Base-by-base conservation (phyloP, 2,329 filamentous ascomycete genomes). In the Ascochyta rabiei region DNA sequence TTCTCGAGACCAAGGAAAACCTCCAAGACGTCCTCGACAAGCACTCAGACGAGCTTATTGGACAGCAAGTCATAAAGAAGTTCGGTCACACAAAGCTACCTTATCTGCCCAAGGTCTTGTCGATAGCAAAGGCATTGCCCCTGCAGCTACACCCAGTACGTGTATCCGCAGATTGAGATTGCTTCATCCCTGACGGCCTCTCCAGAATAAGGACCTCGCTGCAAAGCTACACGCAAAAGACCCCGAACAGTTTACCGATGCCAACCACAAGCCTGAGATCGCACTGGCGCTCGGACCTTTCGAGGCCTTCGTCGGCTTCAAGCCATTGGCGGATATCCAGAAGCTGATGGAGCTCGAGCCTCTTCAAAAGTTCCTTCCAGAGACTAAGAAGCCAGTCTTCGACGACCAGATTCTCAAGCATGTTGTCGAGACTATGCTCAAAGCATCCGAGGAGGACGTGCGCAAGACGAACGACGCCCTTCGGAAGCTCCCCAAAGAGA, bases 221-320 rank as follows among this genome's bases (percentile, higher is more conserved):
- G 75, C 80, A 8, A 80, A 86, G 63, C 80, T 91, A 2, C 87
- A 91, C 74, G 70, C 81, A 48, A 71, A 84, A 60, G 80, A 90
- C 48, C 88, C 89, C 0, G 74, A 84, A 2, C 82, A 85, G 53
- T 92, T 89, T 71, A 84, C 83, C 1, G 89, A 93, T 61, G 77
- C 83, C 2, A 92, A 92, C 71, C 89, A 92, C 78, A 92, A 92
- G 75, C 89, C 89, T 1, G 89, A 93, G 69, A 92, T 93, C 48
- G 89, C 89, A 0, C 78, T 93, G 1, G 89, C 89, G 0, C 75
- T 92, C 1, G 81, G 82, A 12, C 83, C 85, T 19, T 92, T 93
- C 64, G 89, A 92, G 71, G 85, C 89, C 0, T 92, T 93, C 63
- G 87, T 86, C 9, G 89, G 89, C 6, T 92, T 87, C 78, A 91